phyloP scores from a whole-genome alignment of 2,329 filamentous ascomycete genomes.

The Hortaea sp. region DNA sequence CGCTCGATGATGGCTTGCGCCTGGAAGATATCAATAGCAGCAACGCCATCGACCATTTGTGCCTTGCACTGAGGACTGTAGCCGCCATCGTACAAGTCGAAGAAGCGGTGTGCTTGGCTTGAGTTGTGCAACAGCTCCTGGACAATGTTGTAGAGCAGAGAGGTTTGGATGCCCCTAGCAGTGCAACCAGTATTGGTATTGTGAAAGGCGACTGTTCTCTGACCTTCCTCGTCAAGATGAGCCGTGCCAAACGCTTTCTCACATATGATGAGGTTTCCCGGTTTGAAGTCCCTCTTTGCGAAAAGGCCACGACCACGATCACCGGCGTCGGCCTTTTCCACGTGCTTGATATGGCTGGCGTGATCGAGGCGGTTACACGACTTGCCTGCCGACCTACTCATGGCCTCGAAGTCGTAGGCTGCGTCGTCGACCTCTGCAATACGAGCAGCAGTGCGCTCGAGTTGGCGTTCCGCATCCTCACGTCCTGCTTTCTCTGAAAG shows the following conservation, averaged over 20 bases:
- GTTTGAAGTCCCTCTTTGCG: slow-evolving; percentile 27
- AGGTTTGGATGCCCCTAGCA: slow-evolving; percentile 6
- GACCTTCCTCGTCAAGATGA: slow-evolving; percentile 4
- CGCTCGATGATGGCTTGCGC: slow-evolving; percentile 7
- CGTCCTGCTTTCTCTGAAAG: slow-evolving; percentile 6
- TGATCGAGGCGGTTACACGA: slow-evolving; percentile 9
- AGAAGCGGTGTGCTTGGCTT: slow-evolving; percentile 3
- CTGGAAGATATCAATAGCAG: slow-evolving; percentile 11
- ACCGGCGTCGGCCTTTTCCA: slow-evolving; percentile 13
- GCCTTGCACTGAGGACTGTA: slow-evolving; percentile 5
- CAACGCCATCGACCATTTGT: slow-evolving; percentile 7
- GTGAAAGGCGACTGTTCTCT: slow-evolving; percentile 5
- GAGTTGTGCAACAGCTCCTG: slow-evolving; percentile 12
- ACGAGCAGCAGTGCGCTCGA: slow-evolving; percentile 6
- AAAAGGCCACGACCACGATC: slow-evolving; percentile 35
- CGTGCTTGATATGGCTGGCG: slow-evolving; percentile 10
- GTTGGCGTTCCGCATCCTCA: slow-evolving; percentile 4
- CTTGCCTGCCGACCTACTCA: slow-evolving; percentile 4
- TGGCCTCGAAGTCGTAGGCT: slow-evolving; percentile 13
- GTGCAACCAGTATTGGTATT: slow-evolving; percentile 3
- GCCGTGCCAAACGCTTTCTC: slow-evolving; percentile 21
- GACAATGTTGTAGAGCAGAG: slow-evolving; percentile 7
- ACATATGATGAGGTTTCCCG: slow-evolving; percentile 33
- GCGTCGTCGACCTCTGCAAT: slow-evolving; percentile 12
- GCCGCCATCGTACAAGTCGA: slow-evolving; percentile 10